Evolutionary conservation across 768 basidiomycete species (phyloP).

Genomic region (Leucocoprinus sp.): DNA sequence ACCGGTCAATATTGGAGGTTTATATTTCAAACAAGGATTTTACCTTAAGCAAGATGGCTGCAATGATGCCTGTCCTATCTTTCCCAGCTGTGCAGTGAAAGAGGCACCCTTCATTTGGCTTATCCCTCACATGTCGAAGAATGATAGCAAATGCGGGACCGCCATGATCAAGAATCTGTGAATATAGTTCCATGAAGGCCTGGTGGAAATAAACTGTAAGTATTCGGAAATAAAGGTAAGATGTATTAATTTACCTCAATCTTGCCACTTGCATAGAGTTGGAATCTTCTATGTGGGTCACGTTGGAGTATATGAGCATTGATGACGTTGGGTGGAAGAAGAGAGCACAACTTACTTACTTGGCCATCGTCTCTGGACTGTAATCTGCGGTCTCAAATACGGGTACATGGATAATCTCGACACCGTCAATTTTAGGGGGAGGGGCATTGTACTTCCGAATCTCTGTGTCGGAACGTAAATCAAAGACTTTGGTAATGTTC

Average conservation of each 20-base stretch:
- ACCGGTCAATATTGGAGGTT: background rate
- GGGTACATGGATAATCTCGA: conserved; percentile 52
- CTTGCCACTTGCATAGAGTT: conserved; percentile 72
- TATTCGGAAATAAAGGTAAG: background rate
- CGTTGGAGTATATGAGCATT: conserved; percentile 14
- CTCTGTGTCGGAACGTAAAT: conserved; percentile 75
- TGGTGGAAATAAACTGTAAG: conserved; percentile 18
- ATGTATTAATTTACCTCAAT: conserved; percentile 52
- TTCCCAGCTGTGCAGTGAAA: conserved; percentile 87
- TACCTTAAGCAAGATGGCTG: conserved; percentile 67
- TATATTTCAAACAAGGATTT: background rate
- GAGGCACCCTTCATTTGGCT: conserved; percentile 52
- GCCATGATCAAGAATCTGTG: conserved; percentile 72
- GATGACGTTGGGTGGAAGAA: conserved; percentile 12
- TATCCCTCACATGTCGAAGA: conserved; percentile 65
- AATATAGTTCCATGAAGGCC: conserved; percentile 77
- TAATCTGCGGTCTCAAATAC: conserved; percentile 72
- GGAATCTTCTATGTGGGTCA: conserved; percentile 43
- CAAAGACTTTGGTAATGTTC: conserved; percentile 62
- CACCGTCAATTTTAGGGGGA: conserved; percentile 53
- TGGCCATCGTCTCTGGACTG: conserved; percentile 78
- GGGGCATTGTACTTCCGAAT: conserved; percentile 66
- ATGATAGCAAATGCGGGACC: conserved; percentile 62
- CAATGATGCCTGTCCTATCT: conserved; percentile 72
- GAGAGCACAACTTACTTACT: conserved; percentile 47